Evolutionary conservation across 441 rosid species (phyloP).

Genomic region (Gossypium trilobum): DNA sequence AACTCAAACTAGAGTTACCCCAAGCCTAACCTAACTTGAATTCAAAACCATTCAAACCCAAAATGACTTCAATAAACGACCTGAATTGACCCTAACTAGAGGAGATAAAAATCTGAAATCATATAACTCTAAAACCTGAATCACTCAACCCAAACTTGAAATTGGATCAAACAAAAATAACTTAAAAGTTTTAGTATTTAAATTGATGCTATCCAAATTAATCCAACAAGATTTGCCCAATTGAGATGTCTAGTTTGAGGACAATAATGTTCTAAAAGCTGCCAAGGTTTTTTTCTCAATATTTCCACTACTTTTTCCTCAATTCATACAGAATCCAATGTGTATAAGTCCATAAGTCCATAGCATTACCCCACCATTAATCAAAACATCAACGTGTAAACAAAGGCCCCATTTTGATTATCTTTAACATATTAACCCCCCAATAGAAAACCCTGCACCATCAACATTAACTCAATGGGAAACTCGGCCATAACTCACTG

Average conservation of each 20-base stretch:
- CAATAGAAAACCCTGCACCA: not conserved
- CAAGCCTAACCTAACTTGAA: too few relatives aligned
- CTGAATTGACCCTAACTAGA: too few relatives aligned
- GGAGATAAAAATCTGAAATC: too few relatives aligned
- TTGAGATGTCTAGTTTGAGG: constrained; percentile 9
- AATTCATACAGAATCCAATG: not conserved
- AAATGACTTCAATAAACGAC: too few relatives aligned
- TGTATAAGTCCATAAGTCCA: not conserved
- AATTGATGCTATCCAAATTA: too few relatives aligned
- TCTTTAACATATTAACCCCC: not conserved
- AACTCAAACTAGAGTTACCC: too few relatives aligned
- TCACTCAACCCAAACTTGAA: too few relatives aligned
- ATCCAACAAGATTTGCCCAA: not conserved
- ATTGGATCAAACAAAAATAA: too few relatives aligned
- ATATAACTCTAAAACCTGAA: too few relatives aligned
- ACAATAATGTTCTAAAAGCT: constrained; percentile 4
- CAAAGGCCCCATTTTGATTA: not conserved
- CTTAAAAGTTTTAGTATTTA: too few relatives aligned
- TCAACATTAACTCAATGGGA: not conserved
- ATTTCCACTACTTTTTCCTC: not conserved
- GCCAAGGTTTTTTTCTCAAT: not conserved
- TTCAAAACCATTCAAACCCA: too few relatives aligned
- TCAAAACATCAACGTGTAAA: not conserved
- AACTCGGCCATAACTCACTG: constrained; percentile 9
- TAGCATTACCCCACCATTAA: constrained; percentile 3